Evolutionary conservation across 129 eudicot genomes (phyloP), one percentile per base, ranked within the genome.

Genomic region (Flaveria bidentis): DNA sequence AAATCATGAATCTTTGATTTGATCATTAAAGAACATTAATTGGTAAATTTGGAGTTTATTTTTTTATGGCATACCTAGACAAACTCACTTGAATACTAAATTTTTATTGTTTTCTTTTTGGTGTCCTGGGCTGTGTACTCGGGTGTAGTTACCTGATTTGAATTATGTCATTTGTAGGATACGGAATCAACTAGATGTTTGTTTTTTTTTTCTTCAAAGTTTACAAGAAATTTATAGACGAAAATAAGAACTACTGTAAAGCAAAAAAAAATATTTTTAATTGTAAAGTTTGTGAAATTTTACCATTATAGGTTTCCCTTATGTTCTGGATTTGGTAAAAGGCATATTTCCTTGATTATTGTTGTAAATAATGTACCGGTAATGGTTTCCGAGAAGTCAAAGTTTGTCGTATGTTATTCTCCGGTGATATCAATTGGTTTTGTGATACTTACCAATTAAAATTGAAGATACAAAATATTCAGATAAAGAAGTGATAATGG

Each of bases 341-440:
- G 36, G 36, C 36, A 3, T 30, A 3, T 30, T 30, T 30, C 36
- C 36, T 30, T 30, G 55, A 33, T 50, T 64, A 65, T 33, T 13
- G 2, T 5, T n/a, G 79, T 49, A 1, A 65, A 76, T 17, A 20
- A 52, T 55, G 53, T 52, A 53, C 56, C 52, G 18, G 52, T 52
- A 60, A 77, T 15, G 68, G 57, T 22, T 66, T 53, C 46, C 13
- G 57, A 53, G 56, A 68, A 75, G 66, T 10, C 66, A 72, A 20
- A 17, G 42, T 57, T 47, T 47, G 60, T 39, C 18, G 67, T 55
- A 55, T 72, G 76, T 47, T 16, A 12, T 76, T 53, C 44, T 51
- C 25, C 53, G 20, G n/a, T 4, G 41, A 52, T 66, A 1, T 33
- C 23, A 67, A 8, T 51, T 36, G 16, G 46, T 22, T 66, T 23